Percentiles rank a stretch among this genome's conserved stretches.
These are phyloP conservation scores for Chalaropsis ovoidea DNA, from an alignment of 2,329 filamentous ascomycete genomes.

Conservation along the genomic window DNA sequence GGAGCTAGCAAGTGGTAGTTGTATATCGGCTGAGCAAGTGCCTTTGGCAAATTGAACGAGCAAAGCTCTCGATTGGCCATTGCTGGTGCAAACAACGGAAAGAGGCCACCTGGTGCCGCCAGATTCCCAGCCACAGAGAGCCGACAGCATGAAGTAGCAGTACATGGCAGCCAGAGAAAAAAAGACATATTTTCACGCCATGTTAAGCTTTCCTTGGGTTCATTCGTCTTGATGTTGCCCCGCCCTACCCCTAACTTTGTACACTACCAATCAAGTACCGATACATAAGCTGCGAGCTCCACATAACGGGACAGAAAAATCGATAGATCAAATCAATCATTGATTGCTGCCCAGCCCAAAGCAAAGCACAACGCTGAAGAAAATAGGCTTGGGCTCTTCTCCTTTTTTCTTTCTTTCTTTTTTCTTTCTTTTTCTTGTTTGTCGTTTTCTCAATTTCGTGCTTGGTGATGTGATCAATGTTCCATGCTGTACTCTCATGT, in stretches of 20 bases:
- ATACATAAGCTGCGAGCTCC: not conserved
- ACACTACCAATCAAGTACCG: not conserved
- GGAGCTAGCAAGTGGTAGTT: not conserved
- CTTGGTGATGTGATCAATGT: not conserved
- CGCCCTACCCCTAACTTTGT: slow-evolving; percentile 3
- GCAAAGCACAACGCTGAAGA: not conserved
- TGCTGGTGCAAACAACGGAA: not conserved
- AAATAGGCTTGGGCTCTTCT: slow-evolving; percentile 5
- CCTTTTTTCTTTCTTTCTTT: not conserved
- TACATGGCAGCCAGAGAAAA: not conserved
- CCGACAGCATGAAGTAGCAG: not conserved
- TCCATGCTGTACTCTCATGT: not conserved
- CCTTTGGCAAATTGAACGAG: not conserved
- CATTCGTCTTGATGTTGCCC: slow-evolving; percentile 1
- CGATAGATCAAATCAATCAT: not conserved
- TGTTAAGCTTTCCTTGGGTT: not conserved
- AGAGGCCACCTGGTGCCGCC: not conserved
- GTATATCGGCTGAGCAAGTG: not conserved
- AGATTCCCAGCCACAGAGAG: not conserved
- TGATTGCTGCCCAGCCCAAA: slow-evolving; percentile 8
- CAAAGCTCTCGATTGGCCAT: not conserved
- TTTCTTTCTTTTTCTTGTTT: not conserved
- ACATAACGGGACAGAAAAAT: not conserved
- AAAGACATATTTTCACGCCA: not conserved
- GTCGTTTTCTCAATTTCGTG: no score